Evolutionary conservation across 192 early-diverging fungal species (phyloP), one percentile per base, ranked within the genome.

Genomic region (Backusella tuberculispora): DNA sequence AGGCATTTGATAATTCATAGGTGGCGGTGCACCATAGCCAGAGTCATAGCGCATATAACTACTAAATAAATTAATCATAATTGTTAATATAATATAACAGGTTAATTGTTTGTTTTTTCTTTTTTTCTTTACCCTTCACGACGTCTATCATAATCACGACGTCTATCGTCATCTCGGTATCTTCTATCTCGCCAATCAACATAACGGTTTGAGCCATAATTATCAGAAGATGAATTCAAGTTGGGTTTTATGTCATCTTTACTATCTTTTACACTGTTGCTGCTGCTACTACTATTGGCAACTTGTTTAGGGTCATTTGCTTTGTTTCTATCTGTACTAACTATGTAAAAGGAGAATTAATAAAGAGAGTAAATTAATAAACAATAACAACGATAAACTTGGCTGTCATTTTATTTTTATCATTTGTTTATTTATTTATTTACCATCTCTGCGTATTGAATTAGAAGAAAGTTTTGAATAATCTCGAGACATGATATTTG

Each of bases 151-250:
- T 76, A 76, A 50, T 80, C 79, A 44, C 79, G 63, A 2, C 79
- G 79, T 43, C 79, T 69, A n/a, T 80, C 79, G 42, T 80, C 79
- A 38, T 76, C 75, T 34, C 79, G 64, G 43, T 66, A 80, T 45
- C 79, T 48, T 47, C 75, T 43, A 1, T 78, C 79, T 14, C 79
- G 79, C 74, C 75, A 80, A 53, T 80, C 79, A 66, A 60, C 29
- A 48, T 80, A 80, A 3, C 79, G 71, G 12, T 65, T 42, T 26
- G 74, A 44, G 8, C 44, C 45, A 45, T 76, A 76, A 9, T 60
- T 45, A 17, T 75, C 74, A 5, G 77, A 38, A 14, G 73, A 46
- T 15, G 66, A 74, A 40, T 69, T 50, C 42, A 43, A 8, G 50
- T n/a, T 72, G 29, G 38, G 46, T 53, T 76, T 71, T 2, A 29